Evolutionary conservation across 306 rosid genomes (phyloP), one percentile per base, ranked within the genome.

Genomic region (Castanopsis chinensis): DNA sequence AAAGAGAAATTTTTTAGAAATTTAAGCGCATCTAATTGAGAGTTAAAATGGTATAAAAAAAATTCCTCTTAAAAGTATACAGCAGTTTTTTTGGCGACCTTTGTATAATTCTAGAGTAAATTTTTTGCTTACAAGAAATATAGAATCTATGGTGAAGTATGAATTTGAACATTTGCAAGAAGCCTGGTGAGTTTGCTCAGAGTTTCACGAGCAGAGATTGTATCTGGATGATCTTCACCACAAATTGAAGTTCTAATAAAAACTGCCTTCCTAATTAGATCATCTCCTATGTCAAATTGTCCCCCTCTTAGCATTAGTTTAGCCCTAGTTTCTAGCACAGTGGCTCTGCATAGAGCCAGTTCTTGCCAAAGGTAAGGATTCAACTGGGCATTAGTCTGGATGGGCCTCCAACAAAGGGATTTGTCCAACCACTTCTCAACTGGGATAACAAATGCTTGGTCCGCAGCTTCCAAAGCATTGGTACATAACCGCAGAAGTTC

Each of bases 281-380:
- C 95, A 71, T 91, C 97, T 19, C 88, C 93, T 14, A 91, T 85
- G 45, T 93, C 98, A 67, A 91, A 93, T 25, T 89, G 97, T 71
- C 88, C 97, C 25, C 98, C 98, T 86, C 97, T 88, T 59, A 93
- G 84, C 98, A 93, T 91, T 37, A 93, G 87, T 83, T 92, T 91
- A 41, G 98, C 94, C 72, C 98, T 84, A 14, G 97, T 91, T 83
- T 93, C 98, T 3, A 93, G 86, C 64, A 93, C 87, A 45, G 89
- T 87, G 85, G 98, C 98, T 80, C 97, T 83, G 59, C 91, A 85
- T 21, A 93, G 84, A 35, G 98, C 97, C 30, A 91, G 71, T 78
- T 93, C 97, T 74, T 93, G 95, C 98, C 98, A 93, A 61, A 93
- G 95, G 76, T 83, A 93, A 52, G 97, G 98, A 78, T 91, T 90